phyloP scores from a whole-genome alignment of 495 filamentous ascomycete species.

The Saxophila tyrrhenica region DNA sequence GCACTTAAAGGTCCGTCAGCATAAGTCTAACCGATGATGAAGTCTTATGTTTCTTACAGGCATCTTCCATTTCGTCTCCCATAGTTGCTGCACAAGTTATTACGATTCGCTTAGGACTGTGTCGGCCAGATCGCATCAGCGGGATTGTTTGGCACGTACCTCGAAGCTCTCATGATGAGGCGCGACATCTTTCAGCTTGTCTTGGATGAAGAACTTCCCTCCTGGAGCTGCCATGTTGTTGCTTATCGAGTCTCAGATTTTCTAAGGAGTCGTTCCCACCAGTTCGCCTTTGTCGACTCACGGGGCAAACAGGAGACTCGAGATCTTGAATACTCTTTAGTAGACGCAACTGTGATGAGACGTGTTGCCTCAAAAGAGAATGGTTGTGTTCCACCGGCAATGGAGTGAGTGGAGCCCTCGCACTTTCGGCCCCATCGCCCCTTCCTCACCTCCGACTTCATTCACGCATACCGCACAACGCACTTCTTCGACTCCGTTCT shows the following conservation, averaged over 20 bases:
- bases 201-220: constrained; percentile 26
- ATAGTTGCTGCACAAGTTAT: too few relatives aligned
- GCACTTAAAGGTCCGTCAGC: constrained; percentile 32
- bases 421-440: neutral
- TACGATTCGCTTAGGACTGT: neutral
- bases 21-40: too few relatives aligned
- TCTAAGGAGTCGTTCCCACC: neutral
- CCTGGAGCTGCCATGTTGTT: constrained; percentile 17
- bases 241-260: neutral
- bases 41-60: too few relatives aligned
- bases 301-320: too few relatives aligned
- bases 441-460: neutral
- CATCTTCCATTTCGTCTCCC: constrained; percentile 73
- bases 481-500: too few relatives aligned
- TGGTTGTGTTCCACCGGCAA: too few relatives aligned
- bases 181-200: constrained; percentile 32
- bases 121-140: neutral
- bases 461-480: neutral
- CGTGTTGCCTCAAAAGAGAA: too few relatives aligned
- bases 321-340: too few relatives aligned
- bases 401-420: neutral
- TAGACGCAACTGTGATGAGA: too few relatives aligned
- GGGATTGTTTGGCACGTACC: neutral
- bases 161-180: constrained; percentile 60
- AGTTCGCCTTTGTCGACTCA: neutral